phyloP scores from a whole-genome alignment of 306 rosid species.

The Lathyrus oleraceus region DNA sequence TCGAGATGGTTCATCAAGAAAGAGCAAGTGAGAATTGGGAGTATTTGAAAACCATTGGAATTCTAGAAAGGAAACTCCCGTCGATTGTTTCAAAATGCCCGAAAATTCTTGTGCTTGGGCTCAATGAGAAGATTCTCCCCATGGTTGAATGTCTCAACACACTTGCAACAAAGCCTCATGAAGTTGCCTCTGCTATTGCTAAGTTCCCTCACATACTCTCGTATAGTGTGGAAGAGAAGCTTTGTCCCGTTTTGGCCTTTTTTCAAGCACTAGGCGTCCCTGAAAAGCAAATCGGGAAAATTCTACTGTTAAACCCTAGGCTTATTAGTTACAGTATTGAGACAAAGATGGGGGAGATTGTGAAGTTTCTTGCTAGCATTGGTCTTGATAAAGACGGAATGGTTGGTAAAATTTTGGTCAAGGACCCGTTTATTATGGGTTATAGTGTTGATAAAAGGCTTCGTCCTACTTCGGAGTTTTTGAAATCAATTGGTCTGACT shows the following conservation, averaged over 20 bases:
- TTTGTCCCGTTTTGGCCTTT: conserved; percentile 89
- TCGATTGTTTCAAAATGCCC: conserved; percentile 83
- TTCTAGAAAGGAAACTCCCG: conserved; percentile 87
- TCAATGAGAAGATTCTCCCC: conserved; percentile 81
- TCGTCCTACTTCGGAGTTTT: conserved; percentile 66
- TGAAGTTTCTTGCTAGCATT: conserved; percentile 65
- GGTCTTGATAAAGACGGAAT: conserved; percentile 74
- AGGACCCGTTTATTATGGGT: conserved; percentile 83
- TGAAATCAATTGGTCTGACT: conserved; percentile 60
- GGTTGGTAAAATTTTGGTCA: conserved; percentile 76
- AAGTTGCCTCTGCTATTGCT: conserved; percentile 73
- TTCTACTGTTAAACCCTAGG: conserved; percentile 81
- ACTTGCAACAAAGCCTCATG: conserved; percentile 66
- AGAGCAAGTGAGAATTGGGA: conserved; percentile 84
- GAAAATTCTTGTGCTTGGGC: conserved; percentile 70
- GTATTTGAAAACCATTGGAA: conserved; percentile 70
- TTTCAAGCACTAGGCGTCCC: conserved; percentile 80
- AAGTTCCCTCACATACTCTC: conserved; percentile 80
- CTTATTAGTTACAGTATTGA: conserved; percentile 90
- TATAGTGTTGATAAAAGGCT: conserved; percentile 79
- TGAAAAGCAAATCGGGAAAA: conserved; percentile 80
- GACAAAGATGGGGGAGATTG: conserved; percentile 66
- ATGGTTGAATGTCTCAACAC: conserved; percentile 78
- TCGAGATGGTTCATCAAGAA: conserved; percentile 57
- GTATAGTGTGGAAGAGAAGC: conserved; percentile 89